Base-by-base conservation (phyloP, 1,284 basidiomycete genomes). In the Fomitiporia mediterranea region DNA sequence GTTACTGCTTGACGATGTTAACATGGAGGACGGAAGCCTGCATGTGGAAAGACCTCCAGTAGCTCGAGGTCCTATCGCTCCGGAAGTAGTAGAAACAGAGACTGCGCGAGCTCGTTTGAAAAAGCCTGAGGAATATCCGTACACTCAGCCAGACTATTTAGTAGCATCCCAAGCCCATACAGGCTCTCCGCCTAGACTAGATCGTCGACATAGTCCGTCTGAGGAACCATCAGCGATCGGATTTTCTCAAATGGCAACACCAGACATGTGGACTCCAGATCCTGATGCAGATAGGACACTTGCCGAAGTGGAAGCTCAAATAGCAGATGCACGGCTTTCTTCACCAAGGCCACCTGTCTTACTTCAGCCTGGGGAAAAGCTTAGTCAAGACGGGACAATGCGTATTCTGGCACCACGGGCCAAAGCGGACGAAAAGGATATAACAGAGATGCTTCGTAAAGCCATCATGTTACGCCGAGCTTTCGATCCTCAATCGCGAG, bases 381-480 rank as follows among this genome's bases (percentile, higher is more conserved):
- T 25, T 5, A 48, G 19, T 39, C 34, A 39, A 17, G 52, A 58
- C 25, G 53, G 40, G 1, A 48, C 50, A 11, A 34, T 53, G 28
- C 48, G 51, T 19, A 34, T 50, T 50, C 46, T 40, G 7, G 47
- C 49, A 15, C 47, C 48, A 2, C 57, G 48, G 3, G 53, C 57
- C 15, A 43, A 46, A 17, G 51, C 69, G 6, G 70, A 78, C 38
- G 72, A 74, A 32, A 76, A 70, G 52, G 74, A 78, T 8, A 72
- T 81, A 1, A 68, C 69, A 42, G 84, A 87, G 43, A 82, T 80
- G 7, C 72, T 90, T 37, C 79, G 80, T 25, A 69, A 83, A 35
- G 78, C 83, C 11, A 76, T 86, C 28, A 78, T 80, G 70, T 77
- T 79, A 8, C 77, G 86, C 34, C 73, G 83, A 42, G 74, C 76